Evolutionary conservation across 2,329 filamentous ascomycete species (phyloP), one percentile per base, ranked within the genome.

Genomic region (Epichloe baconii): DNA sequence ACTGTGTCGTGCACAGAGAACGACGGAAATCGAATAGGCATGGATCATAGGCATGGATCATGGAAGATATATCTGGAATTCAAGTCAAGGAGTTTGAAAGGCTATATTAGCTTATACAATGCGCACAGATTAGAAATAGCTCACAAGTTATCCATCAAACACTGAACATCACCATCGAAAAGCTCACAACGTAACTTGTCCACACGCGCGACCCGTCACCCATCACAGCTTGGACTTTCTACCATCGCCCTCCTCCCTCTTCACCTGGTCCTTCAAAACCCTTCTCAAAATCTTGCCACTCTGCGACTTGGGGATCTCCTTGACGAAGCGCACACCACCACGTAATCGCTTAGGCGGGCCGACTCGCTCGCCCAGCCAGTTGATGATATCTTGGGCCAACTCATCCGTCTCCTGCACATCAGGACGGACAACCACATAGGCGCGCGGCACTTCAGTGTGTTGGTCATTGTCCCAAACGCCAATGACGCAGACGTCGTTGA

Each of bases 281-380:
- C 72, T 64, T 10, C 73, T 64, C 51, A 76, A 55, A 35, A 76
- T 71, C 66, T 76, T 76, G 2, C 73, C 73, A 15, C 71, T 68
- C 12, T 76, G 73, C 57, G 85, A 87, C 70, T 86, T 89, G 12
- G 85, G 85, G 34, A 90, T 80, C 26, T 71, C 71, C 36, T 85
- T 75, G 7, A 85, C 67, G 61, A 88, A 87, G 12, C 74, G 66
- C 19, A 90, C 78, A 1, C 86, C 86, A 0, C 85, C 86, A 4
- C 80, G 82, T 57, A 89, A 70, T 59, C 78, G 74, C 68, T 90
- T 90, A 58, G 82, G 76, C 47, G 69, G 73, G 0, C 80, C 76
- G 4, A 88, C 84, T 50, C 77, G 77, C 48, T 73, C 74, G 17
- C 77, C 76, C 60, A 69, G 52, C 67, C 67, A 71, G 34, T 62